phyloP scores from a whole-genome alignment of 169 alveolate species.

The Nephromyces sp. region DNA sequence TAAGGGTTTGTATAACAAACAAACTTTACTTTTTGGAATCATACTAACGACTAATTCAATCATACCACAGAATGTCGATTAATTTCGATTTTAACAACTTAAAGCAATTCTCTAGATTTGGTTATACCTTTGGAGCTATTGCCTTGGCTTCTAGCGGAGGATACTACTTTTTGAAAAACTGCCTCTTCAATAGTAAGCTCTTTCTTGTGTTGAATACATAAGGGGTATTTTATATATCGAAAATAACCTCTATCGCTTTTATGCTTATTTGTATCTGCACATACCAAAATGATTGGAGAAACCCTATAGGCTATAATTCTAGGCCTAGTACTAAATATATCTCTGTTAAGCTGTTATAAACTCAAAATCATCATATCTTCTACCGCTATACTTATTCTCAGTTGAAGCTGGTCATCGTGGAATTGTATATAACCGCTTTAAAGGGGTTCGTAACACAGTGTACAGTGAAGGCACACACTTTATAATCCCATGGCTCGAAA shows the following conservation, averaged over 20 bases:
- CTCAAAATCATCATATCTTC: background rate
- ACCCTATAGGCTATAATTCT: no score
- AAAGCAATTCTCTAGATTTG: background rate
- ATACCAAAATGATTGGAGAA: no score
- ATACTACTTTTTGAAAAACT: background rate
- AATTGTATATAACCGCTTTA: constrained; percentile 70
- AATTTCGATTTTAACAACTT: background rate
- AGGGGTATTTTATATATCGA: no score
- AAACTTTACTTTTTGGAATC: no score
- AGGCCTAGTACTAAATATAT: background rate
- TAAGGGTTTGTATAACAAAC: no score
- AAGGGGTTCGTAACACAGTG: constrained; percentile 21
- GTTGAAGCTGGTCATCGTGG: constrained; percentile 93
- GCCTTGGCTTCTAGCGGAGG: background rate
- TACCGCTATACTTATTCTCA: constrained; percentile 30
- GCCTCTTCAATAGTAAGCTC: constrained; percentile 6
- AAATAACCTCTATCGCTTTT: no score
- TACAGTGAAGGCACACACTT: constrained; percentile 94
- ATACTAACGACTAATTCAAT: no score
- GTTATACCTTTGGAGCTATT: background rate
- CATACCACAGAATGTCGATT: no score
- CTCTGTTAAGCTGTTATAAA: background rate
- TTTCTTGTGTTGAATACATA: background rate
- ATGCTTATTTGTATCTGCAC: no score
- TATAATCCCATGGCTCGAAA: constrained; percentile 84